Base-by-base conservation (phyloP, 129 eudicot genomes). In the Flaveria trinervia region DNA sequence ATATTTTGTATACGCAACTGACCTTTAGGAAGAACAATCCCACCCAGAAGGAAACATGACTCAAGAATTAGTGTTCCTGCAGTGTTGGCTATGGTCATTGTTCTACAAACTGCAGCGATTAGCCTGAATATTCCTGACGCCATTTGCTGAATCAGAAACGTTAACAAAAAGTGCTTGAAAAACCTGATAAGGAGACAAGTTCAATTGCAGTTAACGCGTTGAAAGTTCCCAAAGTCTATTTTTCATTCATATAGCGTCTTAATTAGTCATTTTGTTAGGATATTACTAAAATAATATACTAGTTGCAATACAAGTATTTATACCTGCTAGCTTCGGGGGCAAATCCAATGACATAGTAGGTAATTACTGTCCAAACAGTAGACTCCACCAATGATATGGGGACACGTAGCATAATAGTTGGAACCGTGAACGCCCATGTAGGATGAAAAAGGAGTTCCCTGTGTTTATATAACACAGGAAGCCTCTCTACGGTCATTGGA, bases 71-170 rank as follows among this genome's bases (percentile, higher is more conserved):
- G 88, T 64, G 92, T 75, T 67, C 98, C 97, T 6, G 93, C 93
- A 10, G 93, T 91, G 79, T 91, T 80, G 25, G 98, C 92, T 44
- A 91, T 85, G 23, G 90, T 86, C 88, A 82, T 86, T 5, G 96
- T 87, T 85, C 98, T 84, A 69, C 89, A 91, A 30, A 91, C 68
- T 44, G 89, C 96, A 56, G 96, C 96, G 69, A 82, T 84, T 68
- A 91, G 79, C 84, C 98, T 92, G 68, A 91, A 87, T 45, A 87
- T 28, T 46, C 96, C 97, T 12, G 96, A 88, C 0, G 98, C 97
- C 98, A 87, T 91, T 84, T 91, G 97, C 81, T 94, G 98, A 85
- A 89, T 89, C 45, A 83, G 77, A 76, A 94, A 94, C 36, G 85
- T 80, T 69, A 91, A 61, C 65, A 94, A 57, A 10, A 91, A 75